Conservation (phyloP, 2,329 filamentous ascomycete species). For the Diaporthe citriasiana region DNA sequence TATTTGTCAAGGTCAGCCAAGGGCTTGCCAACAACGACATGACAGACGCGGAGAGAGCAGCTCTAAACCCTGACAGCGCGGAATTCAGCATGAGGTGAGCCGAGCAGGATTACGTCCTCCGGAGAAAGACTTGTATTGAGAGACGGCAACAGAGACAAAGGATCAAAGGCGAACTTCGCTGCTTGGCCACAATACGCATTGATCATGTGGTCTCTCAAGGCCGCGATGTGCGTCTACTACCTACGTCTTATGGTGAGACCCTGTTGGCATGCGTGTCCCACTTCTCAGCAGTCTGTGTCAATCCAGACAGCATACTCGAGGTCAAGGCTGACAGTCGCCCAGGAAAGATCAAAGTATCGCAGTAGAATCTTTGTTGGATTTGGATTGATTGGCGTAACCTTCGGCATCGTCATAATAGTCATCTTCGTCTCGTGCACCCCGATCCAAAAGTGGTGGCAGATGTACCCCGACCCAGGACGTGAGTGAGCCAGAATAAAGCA, state of each 20-base stretch:
- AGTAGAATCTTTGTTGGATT: slow-evolving; percentile 30
- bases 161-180: slow-evolving; percentile 66
- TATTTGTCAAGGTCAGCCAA: slow-evolving; percentile 58
- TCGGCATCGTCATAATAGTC: slow-evolving; percentile 50
- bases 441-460: slow-evolving; percentile 43
- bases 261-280: neutral
- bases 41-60: slow-evolving; percentile 62
- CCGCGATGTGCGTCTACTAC: slow-evolving; percentile 69
- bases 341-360: slow-evolving; percentile 48
- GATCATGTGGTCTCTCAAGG: slow-evolving; percentile 67
- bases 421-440: slow-evolving; percentile 42
- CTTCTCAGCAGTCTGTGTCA: neutral
- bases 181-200: slow-evolving; percentile 69
- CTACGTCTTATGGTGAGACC: slow-evolving; percentile 59
- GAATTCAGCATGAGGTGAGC: slow-evolving; percentile 54
- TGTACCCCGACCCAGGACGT: slow-evolving; percentile 44
- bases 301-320: slow-evolving; percentile 16
- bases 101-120: neutral
- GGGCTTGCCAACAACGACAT: slow-evolving; percentile 69
- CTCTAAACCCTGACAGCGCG: slow-evolving; percentile 56
- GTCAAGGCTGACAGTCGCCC: slow-evolving; percentile 14
- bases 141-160: slow-evolving; percentile 56
- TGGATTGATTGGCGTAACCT: slow-evolving; percentile 20
- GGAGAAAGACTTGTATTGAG: slow-evolving; percentile 43
- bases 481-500: slow-evolving; percentile 1